Percentiles rank a stretch among this genome's conserved stretches.
phyloP scores from a whole-genome alignment of 2,329 filamentous ascomycete genomes.

The Dryadomyces quercivorus region DNA sequence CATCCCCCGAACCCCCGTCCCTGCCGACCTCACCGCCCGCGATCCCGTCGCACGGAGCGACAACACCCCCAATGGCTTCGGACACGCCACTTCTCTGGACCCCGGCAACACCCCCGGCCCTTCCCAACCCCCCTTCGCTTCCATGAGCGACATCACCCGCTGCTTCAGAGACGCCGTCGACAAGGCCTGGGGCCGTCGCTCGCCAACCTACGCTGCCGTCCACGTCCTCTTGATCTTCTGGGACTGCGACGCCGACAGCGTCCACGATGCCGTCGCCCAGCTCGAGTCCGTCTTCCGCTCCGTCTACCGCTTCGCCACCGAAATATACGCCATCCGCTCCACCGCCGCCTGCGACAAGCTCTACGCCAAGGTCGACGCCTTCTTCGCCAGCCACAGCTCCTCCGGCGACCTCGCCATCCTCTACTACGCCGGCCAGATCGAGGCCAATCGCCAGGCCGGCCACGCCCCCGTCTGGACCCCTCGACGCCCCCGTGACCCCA shows the following conservation, averaged over 20 bases:
- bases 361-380: slow-evolving; percentile 2
- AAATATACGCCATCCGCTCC: slow-evolving; percentile 3
- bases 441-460: slow-evolving; percentile 1
- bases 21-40: neutral
- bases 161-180: slow-evolving; percentile 8
- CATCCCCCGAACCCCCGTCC: neutral
- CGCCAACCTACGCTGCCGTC: slow-evolving; percentile 9
- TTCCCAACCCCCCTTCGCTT: slow-evolving; percentile 1
- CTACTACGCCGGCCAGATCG: slow-evolving; percentile 10
- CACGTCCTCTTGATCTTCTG: slow-evolving; percentile 11
- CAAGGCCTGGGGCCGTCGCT: slow-evolving; percentile 8
- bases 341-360: slow-evolving; percentile 1
- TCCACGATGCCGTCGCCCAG: neutral
- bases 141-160: slow-evolving; percentile 10
- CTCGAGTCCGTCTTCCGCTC: slow-evolving; percentile 8
- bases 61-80: no score
- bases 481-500: neutral
- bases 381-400: slow-evolving; percentile 4
- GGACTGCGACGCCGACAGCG: slow-evolving; percentile 6
- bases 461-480: slow-evolving; percentile 7
- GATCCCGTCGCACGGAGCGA: no score
- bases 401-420: slow-evolving; percentile 10
- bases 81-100: no score
- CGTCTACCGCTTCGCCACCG: slow-evolving; percentile 7
- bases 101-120: neutral